These are phyloP conservation scores for Cutaneotrichosporon mucoides DNA, from an alignment of 1,284 basidiomycete genomes.

Conservation along the genomic window DNA sequence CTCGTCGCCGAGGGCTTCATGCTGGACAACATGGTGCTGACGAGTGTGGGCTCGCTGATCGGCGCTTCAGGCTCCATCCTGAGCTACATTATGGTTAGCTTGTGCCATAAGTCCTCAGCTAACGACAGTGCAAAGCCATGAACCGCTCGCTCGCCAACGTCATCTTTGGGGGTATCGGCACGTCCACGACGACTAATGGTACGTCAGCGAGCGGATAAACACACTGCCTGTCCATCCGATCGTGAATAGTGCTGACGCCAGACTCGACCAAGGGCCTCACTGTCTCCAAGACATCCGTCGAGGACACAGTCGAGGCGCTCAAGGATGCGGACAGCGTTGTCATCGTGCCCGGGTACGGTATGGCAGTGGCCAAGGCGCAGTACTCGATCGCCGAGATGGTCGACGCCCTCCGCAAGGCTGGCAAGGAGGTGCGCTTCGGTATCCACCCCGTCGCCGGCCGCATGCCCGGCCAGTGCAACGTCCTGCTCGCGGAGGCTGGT, in stretches of 20 bases:
- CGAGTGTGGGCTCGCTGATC: constrained; percentile 73
- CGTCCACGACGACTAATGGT: constrained; percentile 52
- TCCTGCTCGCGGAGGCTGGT: constrained; percentile 76
- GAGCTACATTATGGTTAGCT: constrained; percentile 76
- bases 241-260: not conserved
- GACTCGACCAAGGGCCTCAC: constrained; percentile 70
- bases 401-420: constrained; percentile 63
- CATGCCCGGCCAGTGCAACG: constrained; percentile 65
- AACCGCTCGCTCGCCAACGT: constrained; percentile 51
- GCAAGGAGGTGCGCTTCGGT: constrained; percentile 60
- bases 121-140: constrained; percentile 73
- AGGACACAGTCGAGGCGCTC: constrained; percentile 72
- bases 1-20: constrained; percentile 89
- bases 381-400: constrained; percentile 80
- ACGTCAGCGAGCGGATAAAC: no score
- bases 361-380: constrained; percentile 84
- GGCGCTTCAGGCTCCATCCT: constrained; percentile 83
- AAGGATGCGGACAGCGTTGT: constrained; percentile 76
- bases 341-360: constrained; percentile 76
- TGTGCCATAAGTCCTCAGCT: not conserved
- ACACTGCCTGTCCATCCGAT: no score
- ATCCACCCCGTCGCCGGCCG: constrained; percentile 47
- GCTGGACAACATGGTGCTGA: constrained; percentile 75
- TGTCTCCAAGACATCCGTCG: constrained; percentile 67
- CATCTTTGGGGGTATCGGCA: constrained; percentile 61